A percentile compares a stretch with the other conserved stretches of the same genome.
Conservation (phyloP, 164 flowering plant species). For the Sextonia rubra region DNA sequence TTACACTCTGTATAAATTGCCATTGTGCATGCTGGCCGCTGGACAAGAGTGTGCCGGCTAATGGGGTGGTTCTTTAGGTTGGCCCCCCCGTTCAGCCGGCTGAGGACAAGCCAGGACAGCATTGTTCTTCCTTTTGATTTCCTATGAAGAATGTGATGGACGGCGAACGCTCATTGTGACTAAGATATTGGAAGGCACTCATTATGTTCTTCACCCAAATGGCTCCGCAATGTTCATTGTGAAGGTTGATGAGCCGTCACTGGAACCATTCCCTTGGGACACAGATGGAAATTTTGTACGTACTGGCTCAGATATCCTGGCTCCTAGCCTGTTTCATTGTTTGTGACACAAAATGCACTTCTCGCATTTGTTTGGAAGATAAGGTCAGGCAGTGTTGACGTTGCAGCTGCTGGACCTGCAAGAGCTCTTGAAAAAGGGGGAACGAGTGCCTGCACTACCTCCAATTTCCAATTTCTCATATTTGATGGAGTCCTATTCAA, state of each 20-base stretch:
- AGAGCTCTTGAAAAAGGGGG: constrained; percentile 77
- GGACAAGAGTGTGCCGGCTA: constrained; percentile 72
- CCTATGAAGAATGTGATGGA: constrained; percentile 71
- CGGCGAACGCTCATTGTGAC: constrained; percentile 64
- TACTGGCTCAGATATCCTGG: constrained; percentile 95
- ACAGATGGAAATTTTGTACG: constrained; percentile 55
- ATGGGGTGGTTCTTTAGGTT: constrained; percentile 93
- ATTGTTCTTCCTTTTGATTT: constrained; percentile 73
- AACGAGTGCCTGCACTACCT: constrained; percentile 63
- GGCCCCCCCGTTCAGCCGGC: constrained; percentile 77
- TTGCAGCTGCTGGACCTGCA: constrained; percentile 69
- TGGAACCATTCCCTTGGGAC: constrained; percentile 71
- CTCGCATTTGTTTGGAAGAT: constrained; percentile 89
- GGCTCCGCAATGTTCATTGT: constrained; percentile 93
- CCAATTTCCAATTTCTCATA: constrained; percentile 80
- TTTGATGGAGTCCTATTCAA: constrained; percentile 79
- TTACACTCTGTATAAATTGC: constrained; percentile 88
- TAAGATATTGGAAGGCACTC: constrained; percentile 90
- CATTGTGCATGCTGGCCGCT: constrained; percentile 32
- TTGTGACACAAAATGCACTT: constrained; percentile 53
- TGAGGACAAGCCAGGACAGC: constrained; percentile 89
- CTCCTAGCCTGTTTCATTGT: constrained; percentile 86
- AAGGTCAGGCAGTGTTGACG: constrained; percentile 67
- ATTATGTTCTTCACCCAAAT: constrained; percentile 91
- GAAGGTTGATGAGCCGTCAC: constrained; percentile 59